Evolutionary conservation across 1,284 basidiomycete species (phyloP), one percentile per base, ranked within the genome.

Genomic region (Ceratobasidium papillatum): DNA sequence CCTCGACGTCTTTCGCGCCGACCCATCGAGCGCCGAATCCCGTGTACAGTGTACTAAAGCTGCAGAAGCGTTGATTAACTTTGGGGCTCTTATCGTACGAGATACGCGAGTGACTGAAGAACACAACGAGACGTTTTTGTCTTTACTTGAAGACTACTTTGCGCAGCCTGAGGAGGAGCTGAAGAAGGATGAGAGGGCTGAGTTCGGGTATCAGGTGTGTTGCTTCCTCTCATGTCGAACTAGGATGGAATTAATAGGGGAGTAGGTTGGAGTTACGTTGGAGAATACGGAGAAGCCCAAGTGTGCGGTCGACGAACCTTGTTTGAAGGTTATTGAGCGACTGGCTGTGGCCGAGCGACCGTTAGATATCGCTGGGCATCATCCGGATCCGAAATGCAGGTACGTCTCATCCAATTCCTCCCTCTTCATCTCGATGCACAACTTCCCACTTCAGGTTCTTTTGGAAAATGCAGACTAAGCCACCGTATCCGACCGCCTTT

Each of bases 201-300:
- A 96, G 78, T 83, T 94, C 11, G 83, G 85, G 3, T 86, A 84
- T 76, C 85, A 86, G 76, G 83, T 69, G 14, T 84, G 54, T 9
- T 19, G 47, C 11, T 43, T 32, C 61, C 12, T n/a, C 5, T 22
- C 25, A 32, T 34, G 47, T n/a, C 68, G 12, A 17, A 19, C 12
- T 58, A 25, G 4, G 19, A 90, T 19, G 93, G 94, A 0, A 92
- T 96, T 78, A 82, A 94, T 7, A 82, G 19, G 84, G 4, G 85
- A 83, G 76, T 84, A 86, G 76, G 83, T 93, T 76, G 94, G 94
- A 0, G 94, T 94, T 11, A 95, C 94, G 0, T 88, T 96, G 25
- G 95, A 96, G 83, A 94, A 95, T 81, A 97, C 94, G 0, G 95
- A 97, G 83, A 95, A 94, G 80, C 94, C 94, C 8, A 94, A 93